Percentiles rank a stretch among this genome's conserved stretches.
Conservation (phyloP, 805 yeast genomes). For the Pichia heedii region DNA sequence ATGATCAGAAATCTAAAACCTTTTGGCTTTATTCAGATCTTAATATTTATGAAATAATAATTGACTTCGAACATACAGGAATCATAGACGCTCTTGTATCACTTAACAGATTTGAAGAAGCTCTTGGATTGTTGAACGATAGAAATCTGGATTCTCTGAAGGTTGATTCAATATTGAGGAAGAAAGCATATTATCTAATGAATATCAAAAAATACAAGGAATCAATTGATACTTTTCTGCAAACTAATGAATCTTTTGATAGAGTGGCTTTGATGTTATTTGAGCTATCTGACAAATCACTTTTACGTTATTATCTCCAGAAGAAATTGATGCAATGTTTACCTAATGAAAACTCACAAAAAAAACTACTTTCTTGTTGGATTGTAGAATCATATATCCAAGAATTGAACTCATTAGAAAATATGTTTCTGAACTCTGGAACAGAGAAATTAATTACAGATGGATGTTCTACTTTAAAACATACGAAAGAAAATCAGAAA, state of each 20-base stretch:
- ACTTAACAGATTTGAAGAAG: constrained; percentile 51
- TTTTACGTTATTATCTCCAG: constrained; percentile 38
- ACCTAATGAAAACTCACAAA: constrained; percentile 32
- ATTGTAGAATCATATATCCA: constrained; percentile 50
- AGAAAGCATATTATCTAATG: constrained; percentile 45
- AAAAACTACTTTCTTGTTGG: constrained; percentile 54
- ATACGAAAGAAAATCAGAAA: neutral
- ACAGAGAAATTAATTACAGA: neutral
- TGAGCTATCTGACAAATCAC: constrained; percentile 31
- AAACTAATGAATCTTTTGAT: constrained; percentile 60
- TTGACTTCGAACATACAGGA: constrained; percentile 59
- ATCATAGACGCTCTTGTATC: constrained; percentile 64
- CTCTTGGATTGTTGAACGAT: constrained; percentile 37
- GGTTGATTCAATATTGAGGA: constrained; percentile 38
- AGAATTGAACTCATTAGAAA: constrained; percentile 34
- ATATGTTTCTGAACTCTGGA: constrained; percentile 5
- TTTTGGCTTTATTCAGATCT: constrained; percentile 66
- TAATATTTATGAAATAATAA: constrained; percentile 61
- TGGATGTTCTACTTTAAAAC: neutral
- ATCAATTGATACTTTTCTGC: constrained; percentile 55
- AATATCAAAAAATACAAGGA: constrained; percentile 19
- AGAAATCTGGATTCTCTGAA: constrained; percentile 15
- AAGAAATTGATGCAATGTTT: constrained; percentile 32
- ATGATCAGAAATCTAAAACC: constrained; percentile 45
- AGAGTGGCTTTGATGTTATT: constrained; percentile 51